Evolutionary conservation across 345 rosid genomes (phyloP).

Genomic region (Citrus medica): DNA sequence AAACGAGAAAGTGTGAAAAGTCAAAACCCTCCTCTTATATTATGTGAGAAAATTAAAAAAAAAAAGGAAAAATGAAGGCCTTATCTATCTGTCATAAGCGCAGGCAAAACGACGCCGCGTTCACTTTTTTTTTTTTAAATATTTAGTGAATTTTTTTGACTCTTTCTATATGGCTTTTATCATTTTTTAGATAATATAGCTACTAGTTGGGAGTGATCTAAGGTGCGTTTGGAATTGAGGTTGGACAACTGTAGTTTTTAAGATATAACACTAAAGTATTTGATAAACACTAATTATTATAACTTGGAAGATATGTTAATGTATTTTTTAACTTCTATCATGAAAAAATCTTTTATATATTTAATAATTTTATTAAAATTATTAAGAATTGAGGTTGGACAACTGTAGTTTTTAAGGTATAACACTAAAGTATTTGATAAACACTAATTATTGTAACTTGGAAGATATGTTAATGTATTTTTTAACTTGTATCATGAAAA

Average conservation of each 20-base stretch:
- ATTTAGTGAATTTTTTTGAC: neutral
- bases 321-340: too few relatives aligned
- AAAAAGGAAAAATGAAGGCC: neutral
- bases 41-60: neutral
- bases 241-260: fast-evolving
- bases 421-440: too few relatives aligned
- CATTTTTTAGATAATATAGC: neutral
- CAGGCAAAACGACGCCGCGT: neutral
- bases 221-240: fast-evolving
- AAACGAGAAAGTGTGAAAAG: neutral
- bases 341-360: too few relatives aligned
- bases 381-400: too few relatives aligned
- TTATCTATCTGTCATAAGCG: neutral
- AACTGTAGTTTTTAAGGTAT: too few relatives aligned
- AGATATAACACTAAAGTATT: fast-evolving
- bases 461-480: too few relatives aligned
- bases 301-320: too few relatives aligned
- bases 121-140: too few relatives aligned
- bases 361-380: too few relatives aligned
- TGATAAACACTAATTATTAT: too few relatives aligned
- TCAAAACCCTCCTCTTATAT: neutral
- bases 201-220: neutral
- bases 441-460: too few relatives aligned
- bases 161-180: neutral
- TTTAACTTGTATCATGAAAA: too few relatives aligned